These are phyloP conservation scores for Nigrospora osmanthi DNA, from an alignment of 2,329 filamentous ascomycete species.

Conservation along the genomic window DNA sequence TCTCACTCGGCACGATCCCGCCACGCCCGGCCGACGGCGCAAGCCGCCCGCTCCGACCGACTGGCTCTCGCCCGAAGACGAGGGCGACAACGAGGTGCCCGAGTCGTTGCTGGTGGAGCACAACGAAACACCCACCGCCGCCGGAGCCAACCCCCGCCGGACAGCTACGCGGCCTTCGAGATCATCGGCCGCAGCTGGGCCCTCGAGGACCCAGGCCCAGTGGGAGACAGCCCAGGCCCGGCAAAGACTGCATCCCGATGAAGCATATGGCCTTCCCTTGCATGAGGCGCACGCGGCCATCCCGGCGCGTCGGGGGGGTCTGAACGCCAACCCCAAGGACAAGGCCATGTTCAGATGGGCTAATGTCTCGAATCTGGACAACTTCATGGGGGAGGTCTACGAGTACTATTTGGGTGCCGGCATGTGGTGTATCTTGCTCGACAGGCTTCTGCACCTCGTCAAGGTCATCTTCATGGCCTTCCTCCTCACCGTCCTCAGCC, in stretches of 20 bases:
- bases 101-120: conserved; percentile 55
- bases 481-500: conserved; percentile 75
- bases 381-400: conserved; percentile 79
- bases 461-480: conserved; percentile 77
- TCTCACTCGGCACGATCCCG: not conserved
- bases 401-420: conserved; percentile 78
- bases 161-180: conserved; percentile 14
- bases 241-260: conserved; percentile 39
- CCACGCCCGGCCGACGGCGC: conserved; percentile 2
- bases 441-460: conserved; percentile 62
- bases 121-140: conserved; percentile 13
- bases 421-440: conserved; percentile 75
- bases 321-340: conserved; percentile 43
- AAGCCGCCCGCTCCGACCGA: conserved; percentile 11
- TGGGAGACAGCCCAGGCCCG: conserved; percentile 48
- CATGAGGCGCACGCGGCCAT: conserved; percentile 7
- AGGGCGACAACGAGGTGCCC: conserved; percentile 51
- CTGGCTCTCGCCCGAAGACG: conserved; percentile 22
- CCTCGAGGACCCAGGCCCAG: conserved; percentile 37
- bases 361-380: conserved; percentile 83
- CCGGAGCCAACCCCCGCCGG: conserved; percentile 14
- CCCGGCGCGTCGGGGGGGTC: conserved; percentile 13
- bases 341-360: conserved; percentile 89
- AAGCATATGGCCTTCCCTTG: conserved; percentile 13
- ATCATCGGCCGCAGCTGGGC: conserved; percentile 26